These are phyloP conservation scores for Priceomyces medius DNA, from an alignment of 805 yeast species.

Conservation along the genomic window DNA sequence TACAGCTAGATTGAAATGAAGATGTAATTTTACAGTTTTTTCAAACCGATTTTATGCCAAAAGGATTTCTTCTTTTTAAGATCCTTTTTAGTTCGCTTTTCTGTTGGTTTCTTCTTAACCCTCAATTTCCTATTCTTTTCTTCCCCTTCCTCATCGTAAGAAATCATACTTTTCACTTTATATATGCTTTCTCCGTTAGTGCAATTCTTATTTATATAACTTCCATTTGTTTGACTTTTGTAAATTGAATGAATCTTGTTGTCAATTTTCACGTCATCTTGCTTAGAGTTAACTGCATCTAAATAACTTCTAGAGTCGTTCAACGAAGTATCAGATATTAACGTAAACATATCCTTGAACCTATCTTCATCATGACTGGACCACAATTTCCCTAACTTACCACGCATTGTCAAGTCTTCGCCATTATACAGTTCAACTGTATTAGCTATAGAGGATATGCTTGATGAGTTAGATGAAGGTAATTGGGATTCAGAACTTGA, in stretches of 20 bases:
- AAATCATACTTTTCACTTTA: conserved; percentile 41
- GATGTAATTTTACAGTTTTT: conserved; percentile 9
- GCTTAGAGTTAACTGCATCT: conserved; percentile 18
- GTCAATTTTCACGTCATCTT: conserved; percentile 22
- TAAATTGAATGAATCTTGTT: conserved; percentile 39
- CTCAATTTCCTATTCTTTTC: conserved; percentile 11
- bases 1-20: neutral
- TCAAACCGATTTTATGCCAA: conserved; percentile 22
- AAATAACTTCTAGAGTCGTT: conserved; percentile 26
- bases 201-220: neutral
- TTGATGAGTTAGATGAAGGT: neutral
- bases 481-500: conserved; percentile 3
- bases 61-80: conserved; percentile 18
- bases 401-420: conserved; percentile 1
- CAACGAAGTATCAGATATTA: conserved; percentile 27
- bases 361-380: conserved; percentile 6
- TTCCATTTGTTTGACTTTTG: conserved; percentile 18
- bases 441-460: neutral
- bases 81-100: neutral
- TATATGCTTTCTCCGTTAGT: conserved; percentile 22
- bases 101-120: conserved; percentile 7
- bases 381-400: conserved; percentile 1
- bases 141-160: conserved; percentile 34
- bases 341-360: conserved; percentile 23
- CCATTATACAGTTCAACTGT: conserved; percentile 7